Evolutionary conservation across 2,329 filamentous ascomycete species (phyloP).

Genomic region (Trichoderma arundinaceum): DNA sequence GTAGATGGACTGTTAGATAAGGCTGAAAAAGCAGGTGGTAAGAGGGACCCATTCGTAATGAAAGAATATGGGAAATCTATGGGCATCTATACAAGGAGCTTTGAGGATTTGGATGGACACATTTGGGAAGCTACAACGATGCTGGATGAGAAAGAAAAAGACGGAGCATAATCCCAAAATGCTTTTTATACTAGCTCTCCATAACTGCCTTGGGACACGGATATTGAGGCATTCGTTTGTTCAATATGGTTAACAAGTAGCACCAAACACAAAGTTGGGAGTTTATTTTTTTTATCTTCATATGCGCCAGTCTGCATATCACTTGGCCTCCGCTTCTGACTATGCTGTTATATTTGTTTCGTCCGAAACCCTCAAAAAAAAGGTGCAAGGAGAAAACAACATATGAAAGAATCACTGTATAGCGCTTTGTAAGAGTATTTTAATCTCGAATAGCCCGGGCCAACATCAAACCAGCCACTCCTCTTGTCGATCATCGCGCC

Average conservation of each 20-base stretch:
- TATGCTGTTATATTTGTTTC: not conserved
- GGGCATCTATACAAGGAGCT: conserved; percentile 37
- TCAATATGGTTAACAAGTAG: not conserved
- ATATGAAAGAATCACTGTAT: too few relatives aligned
- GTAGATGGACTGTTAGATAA: conserved; percentile 34
- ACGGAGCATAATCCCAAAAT: not conserved
- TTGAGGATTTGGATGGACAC: conserved; percentile 37
- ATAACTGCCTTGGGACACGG: not conserved
- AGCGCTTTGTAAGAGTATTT: not conserved
- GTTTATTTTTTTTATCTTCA: not conserved
- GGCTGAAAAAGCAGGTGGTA: conserved; percentile 35
- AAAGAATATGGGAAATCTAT: conserved; percentile 31
- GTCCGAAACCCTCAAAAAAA: too few relatives aligned
- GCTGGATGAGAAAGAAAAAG: conserved; percentile 4
- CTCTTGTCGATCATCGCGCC: not conserved
- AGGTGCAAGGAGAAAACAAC: too few relatives aligned
- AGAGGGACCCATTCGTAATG: conserved; percentile 35
- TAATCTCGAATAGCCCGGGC: not conserved
- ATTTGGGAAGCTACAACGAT: conserved; percentile 37
- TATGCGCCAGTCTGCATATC: not conserved
- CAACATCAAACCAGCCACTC: not conserved
- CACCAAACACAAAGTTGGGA: not conserved
- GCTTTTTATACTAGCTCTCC: not conserved
- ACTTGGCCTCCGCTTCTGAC: not conserved
- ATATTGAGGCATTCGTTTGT: not conserved